phyloP scores from a whole-genome alignment of 2,329 filamentous ascomycete genomes.

The Aureobasidium sp. region DNA sequence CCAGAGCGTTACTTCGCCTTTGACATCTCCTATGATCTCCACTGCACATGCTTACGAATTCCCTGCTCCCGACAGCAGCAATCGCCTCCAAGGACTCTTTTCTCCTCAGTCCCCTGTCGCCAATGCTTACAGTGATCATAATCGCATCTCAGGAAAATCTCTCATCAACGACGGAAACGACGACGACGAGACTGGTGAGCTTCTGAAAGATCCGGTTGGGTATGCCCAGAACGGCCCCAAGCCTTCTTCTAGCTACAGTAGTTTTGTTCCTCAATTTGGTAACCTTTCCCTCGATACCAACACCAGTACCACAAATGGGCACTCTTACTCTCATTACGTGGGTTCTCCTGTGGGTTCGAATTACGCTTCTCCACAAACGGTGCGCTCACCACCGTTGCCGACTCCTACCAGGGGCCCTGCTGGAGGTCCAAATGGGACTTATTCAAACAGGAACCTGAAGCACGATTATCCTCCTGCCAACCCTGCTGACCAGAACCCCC shows the following conservation, averaged over 20 bases:
- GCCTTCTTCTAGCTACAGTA: conserved; percentile 47
- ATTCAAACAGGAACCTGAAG: conserved; percentile 53
- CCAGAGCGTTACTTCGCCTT: conserved; percentile 55
- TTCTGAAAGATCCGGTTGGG: conserved; percentile 65
- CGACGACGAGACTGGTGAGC: conserved; percentile 63
- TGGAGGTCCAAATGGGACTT: conserved; percentile 48
- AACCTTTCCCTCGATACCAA: conserved; percentile 67
- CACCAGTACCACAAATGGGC: conserved; percentile 36
- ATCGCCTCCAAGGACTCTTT: conserved; percentile 58
- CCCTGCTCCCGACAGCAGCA: conserved; percentile 49
- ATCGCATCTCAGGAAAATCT: conserved; percentile 59
- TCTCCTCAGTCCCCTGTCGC: conserved; percentile 67
- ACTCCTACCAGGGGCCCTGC: conserved; percentile 33
- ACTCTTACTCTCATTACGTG: conserved; percentile 27
- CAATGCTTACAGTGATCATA: conserved; percentile 58
- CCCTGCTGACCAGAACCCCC: conserved; percentile 91
- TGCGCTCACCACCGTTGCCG: conserved; percentile 42
- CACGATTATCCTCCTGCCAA: conserved; percentile 76
- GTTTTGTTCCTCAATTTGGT: conserved; percentile 62
- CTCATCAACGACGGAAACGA: conserved; percentile 64
- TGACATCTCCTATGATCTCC: conserved; percentile 35
- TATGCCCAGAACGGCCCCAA: conserved; percentile 63
- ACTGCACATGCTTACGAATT: conserved; percentile 49
- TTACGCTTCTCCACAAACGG: conserved; percentile 44
- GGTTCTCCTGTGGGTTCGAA: conserved; percentile 50